Percentiles rank a stretch among this genome's conserved stretches.
Conservation (phyloP, 768 basidiomycete species). For the Neoboletus subvelutipes region DNA sequence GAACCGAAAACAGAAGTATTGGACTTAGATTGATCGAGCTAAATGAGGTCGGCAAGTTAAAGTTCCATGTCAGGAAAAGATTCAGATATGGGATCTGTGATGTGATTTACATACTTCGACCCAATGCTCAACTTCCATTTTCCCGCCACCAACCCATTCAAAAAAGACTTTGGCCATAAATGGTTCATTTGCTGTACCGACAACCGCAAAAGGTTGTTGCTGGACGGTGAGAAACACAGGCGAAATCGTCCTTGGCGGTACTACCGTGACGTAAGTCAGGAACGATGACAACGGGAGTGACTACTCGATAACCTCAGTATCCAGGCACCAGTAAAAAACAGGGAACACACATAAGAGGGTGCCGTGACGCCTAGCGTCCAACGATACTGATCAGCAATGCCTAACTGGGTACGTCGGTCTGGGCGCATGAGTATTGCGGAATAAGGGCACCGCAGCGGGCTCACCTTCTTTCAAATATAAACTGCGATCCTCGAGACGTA, state of each 20-base stretch:
- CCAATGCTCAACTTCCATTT: conserved; percentile 52
- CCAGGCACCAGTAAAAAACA: neutral
- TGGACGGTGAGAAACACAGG: conserved; percentile 32
- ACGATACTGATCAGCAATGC: conserved; percentile 39
- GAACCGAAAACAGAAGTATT: conserved; percentile 41
- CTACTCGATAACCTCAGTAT: conserved; percentile 9
- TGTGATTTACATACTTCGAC: conserved; percentile 40
- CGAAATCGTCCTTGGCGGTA: conserved; percentile 36
- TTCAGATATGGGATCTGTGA: neutral
- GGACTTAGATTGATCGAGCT: conserved; percentile 45
- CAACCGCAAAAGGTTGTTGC: conserved; percentile 41
- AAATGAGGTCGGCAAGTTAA: conserved; percentile 1
- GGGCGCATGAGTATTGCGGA: conserved; percentile 5
- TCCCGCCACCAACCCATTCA: conserved; percentile 42
- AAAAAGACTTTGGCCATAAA: conserved; percentile 45
- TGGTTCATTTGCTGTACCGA: conserved; percentile 42
- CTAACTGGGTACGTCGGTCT: conserved; percentile 35
- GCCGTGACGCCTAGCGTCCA: conserved; percentile 47
- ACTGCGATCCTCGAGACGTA: conserved; percentile 45
- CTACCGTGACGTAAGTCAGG: conserved; percentile 38
- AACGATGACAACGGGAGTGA: conserved; percentile 32
- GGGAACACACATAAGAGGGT: conserved; percentile 46
- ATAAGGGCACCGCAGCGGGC: conserved; percentile 2
- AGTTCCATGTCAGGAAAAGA: neutral
- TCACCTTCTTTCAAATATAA: conserved; percentile 42